Percentiles rank a stretch among this genome's conserved stretches.
These are phyloP conservation scores for Diaporthe amygdali DNA, from an alignment of 2,329 filamentous ascomycete species.

Conservation along the genomic window DNA sequence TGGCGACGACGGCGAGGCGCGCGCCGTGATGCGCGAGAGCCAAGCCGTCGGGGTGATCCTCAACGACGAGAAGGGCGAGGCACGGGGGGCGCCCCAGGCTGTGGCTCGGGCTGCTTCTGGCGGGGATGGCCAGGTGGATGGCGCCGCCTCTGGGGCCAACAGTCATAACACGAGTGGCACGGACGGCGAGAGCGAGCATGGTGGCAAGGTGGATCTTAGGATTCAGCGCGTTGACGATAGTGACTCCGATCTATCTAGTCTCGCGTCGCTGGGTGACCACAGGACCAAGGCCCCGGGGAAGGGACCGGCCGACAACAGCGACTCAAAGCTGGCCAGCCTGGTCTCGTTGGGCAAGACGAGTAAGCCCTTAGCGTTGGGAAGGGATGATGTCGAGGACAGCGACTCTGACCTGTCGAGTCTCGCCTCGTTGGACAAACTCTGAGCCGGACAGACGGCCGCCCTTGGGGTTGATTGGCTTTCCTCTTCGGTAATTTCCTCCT, in stretches of 20 bases:
- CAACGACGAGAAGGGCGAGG: conserved; percentile 67
- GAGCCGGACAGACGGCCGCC: background rate
- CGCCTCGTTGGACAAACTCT: conserved; percentile 1
- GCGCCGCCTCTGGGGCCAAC: conserved; percentile 27
- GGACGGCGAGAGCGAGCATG: conserved; percentile 23
- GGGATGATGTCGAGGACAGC: background rate
- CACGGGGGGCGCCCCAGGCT: conserved; percentile 30
- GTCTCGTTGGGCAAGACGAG: background rate
- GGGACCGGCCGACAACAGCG: background rate
- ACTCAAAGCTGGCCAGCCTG: background rate
- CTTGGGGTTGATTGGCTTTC: background rate
- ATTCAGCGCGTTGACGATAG: conserved; percentile 13
- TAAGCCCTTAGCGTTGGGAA: background rate
- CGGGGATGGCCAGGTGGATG: conserved; percentile 30
- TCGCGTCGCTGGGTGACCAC: background rate
- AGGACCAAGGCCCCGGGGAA: background rate
- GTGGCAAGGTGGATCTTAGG: background rate
- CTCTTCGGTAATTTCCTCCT: background rate
- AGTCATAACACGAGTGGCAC: conserved; percentile 30
- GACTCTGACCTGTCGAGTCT: conserved; percentile 17
- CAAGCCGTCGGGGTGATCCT: conserved; percentile 70
- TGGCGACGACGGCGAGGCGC: conserved; percentile 44
- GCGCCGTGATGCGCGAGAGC: conserved; percentile 68
- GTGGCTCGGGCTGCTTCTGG: conserved; percentile 13
- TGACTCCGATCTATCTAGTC: conserved; percentile 17